Evolutionary conservation across 2,329 filamentous ascomycete genomes (phyloP).

Genomic region (Fusarium sp.): DNA sequence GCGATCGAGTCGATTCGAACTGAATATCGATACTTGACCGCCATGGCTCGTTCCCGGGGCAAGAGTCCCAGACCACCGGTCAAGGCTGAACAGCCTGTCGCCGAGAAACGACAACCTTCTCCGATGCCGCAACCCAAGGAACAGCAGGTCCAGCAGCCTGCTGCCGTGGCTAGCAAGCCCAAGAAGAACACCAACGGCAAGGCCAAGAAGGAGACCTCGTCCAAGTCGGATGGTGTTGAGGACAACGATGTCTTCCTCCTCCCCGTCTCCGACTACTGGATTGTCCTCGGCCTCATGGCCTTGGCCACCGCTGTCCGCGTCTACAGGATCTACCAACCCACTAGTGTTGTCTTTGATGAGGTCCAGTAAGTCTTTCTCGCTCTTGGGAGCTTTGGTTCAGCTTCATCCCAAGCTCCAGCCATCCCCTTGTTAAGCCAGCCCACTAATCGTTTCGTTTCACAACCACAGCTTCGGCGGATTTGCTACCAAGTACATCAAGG

Average conservation of each 20-base stretch:
- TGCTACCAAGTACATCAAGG: constrained; percentile 99
- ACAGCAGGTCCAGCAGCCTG: constrained; percentile 13
- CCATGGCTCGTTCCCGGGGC: constrained; percentile 51
- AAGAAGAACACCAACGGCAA: constrained; percentile 44
- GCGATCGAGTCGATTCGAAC: constrained; percentile 32
- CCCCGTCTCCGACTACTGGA: constrained; percentile 81
- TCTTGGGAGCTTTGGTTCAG: constrained; percentile 2
- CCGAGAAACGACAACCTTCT: constrained; percentile 35
- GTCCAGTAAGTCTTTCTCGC: constrained; percentile 77
- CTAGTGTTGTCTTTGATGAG: constrained; percentile 97
- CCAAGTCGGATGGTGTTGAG: constrained; percentile 78
- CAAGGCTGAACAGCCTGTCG: constrained; percentile 37
- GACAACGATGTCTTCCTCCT: constrained; percentile 94
- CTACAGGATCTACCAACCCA: constrained; percentile 95
- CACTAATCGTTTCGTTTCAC: constrained; percentile 25
- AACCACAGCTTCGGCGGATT: constrained; percentile 88
- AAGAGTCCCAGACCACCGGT: constrained; percentile 49
- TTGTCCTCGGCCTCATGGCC: constrained; percentile 74
- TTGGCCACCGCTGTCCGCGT: constrained; percentile 81
- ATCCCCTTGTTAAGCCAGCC: neutral
- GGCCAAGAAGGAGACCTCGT: constrained; percentile 58
- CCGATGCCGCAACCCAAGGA: constrained; percentile 22
- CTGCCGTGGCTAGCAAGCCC: constrained; percentile 24
- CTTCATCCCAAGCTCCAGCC: neutral
- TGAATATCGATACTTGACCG: constrained; percentile 27